phyloP scores from a whole-genome alignment of 495 filamentous ascomycete genomes.

The Talaromyces proteolyticus region DNA sequence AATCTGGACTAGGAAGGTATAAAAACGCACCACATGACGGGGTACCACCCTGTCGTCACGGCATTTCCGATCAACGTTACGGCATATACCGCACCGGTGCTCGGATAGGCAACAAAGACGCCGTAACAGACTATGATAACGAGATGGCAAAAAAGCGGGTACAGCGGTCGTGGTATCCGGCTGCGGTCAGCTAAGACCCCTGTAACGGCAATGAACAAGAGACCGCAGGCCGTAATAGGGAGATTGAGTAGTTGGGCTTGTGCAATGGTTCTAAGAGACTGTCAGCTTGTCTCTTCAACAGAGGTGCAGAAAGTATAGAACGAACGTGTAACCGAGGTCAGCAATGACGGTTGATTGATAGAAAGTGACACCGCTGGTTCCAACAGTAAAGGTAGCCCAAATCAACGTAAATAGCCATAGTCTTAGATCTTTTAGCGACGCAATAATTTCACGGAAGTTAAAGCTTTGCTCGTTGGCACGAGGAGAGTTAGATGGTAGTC shows the following conservation, averaged over 20 bases:
- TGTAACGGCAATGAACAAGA: slow-evolving; percentile 27
- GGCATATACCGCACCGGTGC: slow-evolving; percentile 28
- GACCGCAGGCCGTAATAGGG: slow-evolving; percentile 28
- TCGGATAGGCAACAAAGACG: slow-evolving; percentile 35
- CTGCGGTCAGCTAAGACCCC: slow-evolving; percentile 35
- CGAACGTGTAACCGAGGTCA: slow-evolving; percentile 33
- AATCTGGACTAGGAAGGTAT: not conserved
- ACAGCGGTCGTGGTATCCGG: slow-evolving; percentile 31
- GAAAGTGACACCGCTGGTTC: slow-evolving; percentile 35
- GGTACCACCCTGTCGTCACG: slow-evolving; percentile 29
- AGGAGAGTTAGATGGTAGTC: slow-evolving; percentile 29
- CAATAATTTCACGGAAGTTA: slow-evolving; percentile 23
- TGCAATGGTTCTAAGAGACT: slow-evolving; percentile 21
- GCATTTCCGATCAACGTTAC: slow-evolving; percentile 29
- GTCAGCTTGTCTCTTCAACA: slow-evolving; percentile 3
- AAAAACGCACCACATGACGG: slow-evolving; percentile 24
- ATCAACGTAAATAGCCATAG: slow-evolving; percentile 26
- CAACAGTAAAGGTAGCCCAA: slow-evolving; percentile 35
- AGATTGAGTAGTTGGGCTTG: slow-evolving; percentile 32
- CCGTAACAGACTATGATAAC: slow-evolving; percentile 34
- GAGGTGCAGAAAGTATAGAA: not conserved
- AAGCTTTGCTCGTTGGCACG: slow-evolving; percentile 31
- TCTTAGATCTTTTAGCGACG: slow-evolving; percentile 23
- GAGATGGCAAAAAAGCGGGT: slow-evolving; percentile 32
- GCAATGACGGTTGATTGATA: slow-evolving; percentile 39